A percentile compares a stretch with the other conserved stretches of the same genome.
Evolutionary conservation across 352 stramenopile species (phyloP).

Genomic region (Lagenidium giganteum): DNA sequence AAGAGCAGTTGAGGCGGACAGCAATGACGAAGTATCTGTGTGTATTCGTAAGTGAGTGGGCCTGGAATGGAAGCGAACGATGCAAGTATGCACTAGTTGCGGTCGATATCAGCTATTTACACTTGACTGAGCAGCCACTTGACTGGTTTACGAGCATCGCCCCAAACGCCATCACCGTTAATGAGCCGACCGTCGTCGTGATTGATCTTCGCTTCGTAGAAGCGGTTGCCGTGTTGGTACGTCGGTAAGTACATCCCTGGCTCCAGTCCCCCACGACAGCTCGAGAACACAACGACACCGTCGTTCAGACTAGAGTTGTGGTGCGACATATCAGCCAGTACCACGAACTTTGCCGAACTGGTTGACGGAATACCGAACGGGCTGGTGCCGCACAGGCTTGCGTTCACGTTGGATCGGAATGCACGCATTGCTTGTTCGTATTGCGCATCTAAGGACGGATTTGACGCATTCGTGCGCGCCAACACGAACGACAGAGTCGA

Average conservation of each 20-base stretch:
- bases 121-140: slow-evolving; percentile 26
- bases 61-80: no score
- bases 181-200: slow-evolving; percentile 24
- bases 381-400: slow-evolving; percentile 30
- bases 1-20: neutral
- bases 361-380: slow-evolving; percentile 19
- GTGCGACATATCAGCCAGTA: slow-evolving; percentile 10
- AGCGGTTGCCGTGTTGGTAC: slow-evolving; percentile 14
- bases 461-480: slow-evolving; percentile 5
- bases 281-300: slow-evolving; percentile 28
- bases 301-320: slow-evolving; percentile 22
- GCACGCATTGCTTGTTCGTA: no score
- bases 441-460: no score
- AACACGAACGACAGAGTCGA: slow-evolving; percentile 22
- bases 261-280: no score
- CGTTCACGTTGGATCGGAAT: slow-evolving; percentile 16
- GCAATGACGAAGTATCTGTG: neutral
- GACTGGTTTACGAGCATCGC: slow-evolving; percentile 14
- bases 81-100: no score
- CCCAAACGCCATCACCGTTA: slow-evolving; percentile 18
- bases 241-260: no score
- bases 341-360: slow-evolving; percentile 13
- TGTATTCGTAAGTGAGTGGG: slow-evolving; percentile 1
- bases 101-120: no score
- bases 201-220: slow-evolving; percentile 29